These are phyloP conservation scores for Russula ochroleuca DNA, from an alignment of 768 basidiomycete species.

Conservation along the genomic window DNA sequence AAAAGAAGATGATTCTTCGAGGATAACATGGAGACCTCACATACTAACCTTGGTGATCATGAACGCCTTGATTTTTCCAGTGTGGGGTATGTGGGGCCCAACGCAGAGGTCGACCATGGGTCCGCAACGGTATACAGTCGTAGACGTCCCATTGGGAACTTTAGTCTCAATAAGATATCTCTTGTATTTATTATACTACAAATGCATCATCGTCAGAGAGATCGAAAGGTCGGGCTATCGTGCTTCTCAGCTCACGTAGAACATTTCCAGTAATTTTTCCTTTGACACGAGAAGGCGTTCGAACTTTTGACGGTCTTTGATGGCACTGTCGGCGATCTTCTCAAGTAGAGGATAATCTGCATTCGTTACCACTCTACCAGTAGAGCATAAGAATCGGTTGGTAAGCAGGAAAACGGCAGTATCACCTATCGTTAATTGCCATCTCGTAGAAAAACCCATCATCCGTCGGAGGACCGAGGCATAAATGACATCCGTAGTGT, in stretches of 20 bases:
- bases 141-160: constrained; percentile 92
- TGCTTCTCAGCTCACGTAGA: constrained; percentile 50
- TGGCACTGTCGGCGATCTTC: constrained; percentile 76
- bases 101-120: constrained; percentile 97
- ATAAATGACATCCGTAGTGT: constrained; percentile 95
- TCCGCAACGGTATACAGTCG: constrained; percentile 97
- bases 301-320: constrained; percentile 98
- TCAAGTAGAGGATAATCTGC: constrained; percentile 87
- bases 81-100: constrained; percentile 97
- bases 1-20: not conserved
- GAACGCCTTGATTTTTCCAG: constrained; percentile 95
- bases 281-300: constrained; percentile 92
- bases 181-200: constrained; percentile 98
- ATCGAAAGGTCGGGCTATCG: not conserved
- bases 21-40: not conserved
- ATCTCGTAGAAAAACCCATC: constrained; percentile 99
- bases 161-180: constrained; percentile 92
- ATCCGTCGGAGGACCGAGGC: constrained; percentile 93
- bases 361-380: constrained; percentile 62
- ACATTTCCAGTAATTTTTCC: constrained; percentile 96
- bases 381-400: not conserved
- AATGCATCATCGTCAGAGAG: not conserved
- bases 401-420: not conserved
- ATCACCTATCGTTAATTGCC: constrained; percentile 76
- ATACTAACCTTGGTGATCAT: constrained; percentile 83